Conservation (phyloP, 805 yeast species). For the Millerozyma acaciae region DNA sequence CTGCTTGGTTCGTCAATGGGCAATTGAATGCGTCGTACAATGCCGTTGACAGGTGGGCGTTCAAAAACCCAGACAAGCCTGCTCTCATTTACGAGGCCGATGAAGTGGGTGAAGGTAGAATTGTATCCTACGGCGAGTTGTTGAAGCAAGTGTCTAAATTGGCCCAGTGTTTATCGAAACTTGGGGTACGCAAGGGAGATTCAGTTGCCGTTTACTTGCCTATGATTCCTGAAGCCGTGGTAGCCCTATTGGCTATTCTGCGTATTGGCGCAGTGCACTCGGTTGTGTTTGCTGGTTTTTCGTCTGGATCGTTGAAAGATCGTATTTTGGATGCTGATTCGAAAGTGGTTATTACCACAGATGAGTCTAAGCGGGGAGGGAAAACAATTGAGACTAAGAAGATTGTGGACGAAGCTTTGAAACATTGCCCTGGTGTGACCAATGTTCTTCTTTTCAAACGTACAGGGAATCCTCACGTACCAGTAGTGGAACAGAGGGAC, state of each 20-base stretch:
- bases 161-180: slow-evolving; percentile 75
- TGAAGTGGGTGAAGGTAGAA: slow-evolving; percentile 69
- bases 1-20: slow-evolving; percentile 91
- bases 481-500: slow-evolving; percentile 78
- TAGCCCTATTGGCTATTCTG: slow-evolving; percentile 89
- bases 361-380: slow-evolving; percentile 95
- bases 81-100: slow-evolving; percentile 94
- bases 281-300: slow-evolving; percentile 95
- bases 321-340: slow-evolving; percentile 86
- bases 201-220: slow-evolving; percentile 95
- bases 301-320: slow-evolving; percentile 88
- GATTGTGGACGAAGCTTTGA: slow-evolving; percentile 92
- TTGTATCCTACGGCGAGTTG: slow-evolving; percentile 81
- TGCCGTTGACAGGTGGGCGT: slow-evolving; percentile 94
- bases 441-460: slow-evolving; percentile 86
- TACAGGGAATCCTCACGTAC: slow-evolving; percentile 71
- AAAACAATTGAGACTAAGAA: slow-evolving; percentile 87
- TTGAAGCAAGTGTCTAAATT: slow-evolving; percentile 79
- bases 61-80: slow-evolving; percentile 75
- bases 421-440: slow-evolving; percentile 66
- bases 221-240: slow-evolving; percentile 95
- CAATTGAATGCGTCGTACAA: slow-evolving; percentile 89
- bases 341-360: slow-evolving; percentile 85
- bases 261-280: slow-evolving; percentile 96
- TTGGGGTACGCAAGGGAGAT: slow-evolving; percentile 93